Percentiles rank a stretch among this genome's conserved stretches.
phyloP scores from a whole-genome alignment of 2,329 filamentous ascomycete species.

The Colletotrichum brevisporum region DNA sequence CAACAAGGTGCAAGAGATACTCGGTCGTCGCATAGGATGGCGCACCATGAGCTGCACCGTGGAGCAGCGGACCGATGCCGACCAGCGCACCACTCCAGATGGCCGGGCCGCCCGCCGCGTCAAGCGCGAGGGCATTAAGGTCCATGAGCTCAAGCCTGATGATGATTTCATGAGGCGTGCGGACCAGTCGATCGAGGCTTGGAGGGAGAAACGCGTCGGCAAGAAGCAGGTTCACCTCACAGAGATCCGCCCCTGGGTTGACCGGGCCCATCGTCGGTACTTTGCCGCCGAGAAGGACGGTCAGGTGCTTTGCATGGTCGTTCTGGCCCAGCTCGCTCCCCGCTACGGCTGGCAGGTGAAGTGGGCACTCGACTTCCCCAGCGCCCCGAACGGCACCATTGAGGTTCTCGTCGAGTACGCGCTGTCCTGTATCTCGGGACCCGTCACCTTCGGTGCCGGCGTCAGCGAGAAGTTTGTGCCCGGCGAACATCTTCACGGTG shows the following conservation, averaged over 20 bases:
- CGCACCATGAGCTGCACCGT: constrained; percentile 89
- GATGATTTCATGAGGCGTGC: constrained; percentile 78
- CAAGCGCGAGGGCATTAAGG: constrained; percentile 86
- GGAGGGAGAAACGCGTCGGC: constrained; percentile 85
- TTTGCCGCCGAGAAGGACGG: constrained; percentile 84
- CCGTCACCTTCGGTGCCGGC: constrained; percentile 89
- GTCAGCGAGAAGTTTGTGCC: constrained; percentile 81
- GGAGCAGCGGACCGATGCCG: constrained; percentile 88
- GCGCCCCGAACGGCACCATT: constrained; percentile 87
- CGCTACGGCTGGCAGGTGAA: constrained; percentile 93
- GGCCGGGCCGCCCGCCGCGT: constrained; percentile 84
- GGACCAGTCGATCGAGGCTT: constrained; percentile 81
- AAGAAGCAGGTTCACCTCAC: constrained; percentile 88
- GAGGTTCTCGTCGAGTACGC: constrained; percentile 84
- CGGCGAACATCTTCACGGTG: constrained; percentile 85
- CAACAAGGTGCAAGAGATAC: constrained; percentile 80
- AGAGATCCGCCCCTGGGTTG: constrained; percentile 90
- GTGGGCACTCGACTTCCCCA: constrained; percentile 94
- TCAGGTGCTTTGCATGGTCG: constrained; percentile 81
- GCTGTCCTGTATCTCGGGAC: constrained; percentile 65
- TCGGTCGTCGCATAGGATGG: constrained; percentile 87
- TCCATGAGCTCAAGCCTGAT: constrained; percentile 79
- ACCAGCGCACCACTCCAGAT: constrained; percentile 77
- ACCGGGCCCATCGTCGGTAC: constrained; percentile 86
- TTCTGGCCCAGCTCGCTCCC: constrained; percentile 85